Conservation (phyloP, 2,329 filamentous ascomycete genomes). For the Microdochium nivale region DNA sequence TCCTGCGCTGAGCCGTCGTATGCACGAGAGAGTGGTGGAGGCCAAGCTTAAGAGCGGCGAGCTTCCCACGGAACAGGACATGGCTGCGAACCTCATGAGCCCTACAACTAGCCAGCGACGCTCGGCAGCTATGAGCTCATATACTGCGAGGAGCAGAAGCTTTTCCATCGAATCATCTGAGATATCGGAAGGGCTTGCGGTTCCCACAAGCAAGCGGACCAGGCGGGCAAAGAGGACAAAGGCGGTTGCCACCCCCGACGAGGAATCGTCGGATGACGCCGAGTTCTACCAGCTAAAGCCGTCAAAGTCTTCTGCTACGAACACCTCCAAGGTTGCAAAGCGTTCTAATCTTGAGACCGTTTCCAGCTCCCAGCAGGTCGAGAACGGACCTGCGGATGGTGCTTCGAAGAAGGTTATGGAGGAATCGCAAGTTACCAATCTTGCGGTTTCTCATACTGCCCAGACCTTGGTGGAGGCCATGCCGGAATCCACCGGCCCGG, state of each 20-base stretch:
- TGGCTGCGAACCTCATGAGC: slow-evolving; percentile 9
- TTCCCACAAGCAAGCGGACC: neutral
- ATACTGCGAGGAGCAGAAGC: slow-evolving; percentile 3
- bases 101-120: slow-evolving; percentile 5
- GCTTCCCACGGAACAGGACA: slow-evolving; percentile 17
- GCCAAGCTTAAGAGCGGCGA: slow-evolving; percentile 36
- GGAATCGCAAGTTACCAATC: too few species aligned
- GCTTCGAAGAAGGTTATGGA: too few species aligned
- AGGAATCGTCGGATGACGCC: slow-evolving; percentile 1
- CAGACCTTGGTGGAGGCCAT: too few species aligned
- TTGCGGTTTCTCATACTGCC: too few species aligned
- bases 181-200: neutral
- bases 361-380: neutral
- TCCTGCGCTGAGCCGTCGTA: slow-evolving; percentile 30
- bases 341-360: slow-evolving; percentile 1
- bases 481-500: too few species aligned
- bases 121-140: slow-evolving; percentile 2
- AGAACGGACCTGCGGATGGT: too few species aligned
- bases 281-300: slow-evolving; percentile 1
- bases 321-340: neutral
- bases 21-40: slow-evolving; percentile 37
- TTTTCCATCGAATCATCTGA: slow-evolving; percentile 5
- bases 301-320: neutral
- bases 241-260: neutral
- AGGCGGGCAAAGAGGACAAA: neutral